phyloP scores from a whole-genome alignment of 257 asterid genomes.

The Plantago major region DNA sequence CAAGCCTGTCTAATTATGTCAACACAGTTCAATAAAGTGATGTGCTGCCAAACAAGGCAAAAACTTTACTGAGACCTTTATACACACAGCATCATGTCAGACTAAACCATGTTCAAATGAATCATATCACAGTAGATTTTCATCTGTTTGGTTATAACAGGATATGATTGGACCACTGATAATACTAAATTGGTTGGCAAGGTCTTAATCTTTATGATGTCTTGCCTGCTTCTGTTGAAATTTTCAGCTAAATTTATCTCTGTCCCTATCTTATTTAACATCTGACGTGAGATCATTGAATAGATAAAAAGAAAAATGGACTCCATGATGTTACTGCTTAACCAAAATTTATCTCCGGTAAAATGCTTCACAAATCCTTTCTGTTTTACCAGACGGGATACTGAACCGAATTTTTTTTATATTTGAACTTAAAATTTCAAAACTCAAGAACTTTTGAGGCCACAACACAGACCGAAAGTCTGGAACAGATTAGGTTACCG shows the following conservation, averaged over 20 bases:
- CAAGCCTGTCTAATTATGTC: too few relatives aligned
- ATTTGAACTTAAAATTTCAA: neutral
- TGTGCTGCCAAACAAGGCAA: conserved; percentile 24
- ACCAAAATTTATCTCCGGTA: neutral
- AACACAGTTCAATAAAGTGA: conserved; percentile 6
- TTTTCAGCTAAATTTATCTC: neutral
- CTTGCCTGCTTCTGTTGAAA: conserved; percentile 8
- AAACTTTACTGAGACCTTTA: neutral
- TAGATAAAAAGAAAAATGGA: conserved; percentile 11
- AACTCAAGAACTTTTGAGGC: neutral
- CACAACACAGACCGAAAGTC: neutral
- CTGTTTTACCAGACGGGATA: too few relatives aligned
- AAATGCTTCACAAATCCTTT: neutral
- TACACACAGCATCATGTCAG: conserved; percentile 11
- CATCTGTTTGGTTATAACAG: neutral
- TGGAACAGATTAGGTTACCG: neutral
- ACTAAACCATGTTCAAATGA: conserved; percentile 17
- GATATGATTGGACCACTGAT: too few relatives aligned
- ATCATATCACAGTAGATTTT: neutral
- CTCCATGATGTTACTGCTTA: conserved; percentile 24
- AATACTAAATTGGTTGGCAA: neutral
- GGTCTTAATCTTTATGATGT: conserved; percentile 1
- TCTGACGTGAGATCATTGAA: conserved; percentile 11
- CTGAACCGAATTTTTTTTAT: neutral
- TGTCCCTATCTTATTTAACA: conserved; percentile 19